Conservation (phyloP, 2,329 filamentous ascomycete genomes). For the Neopestalotiopsis rosae region DNA sequence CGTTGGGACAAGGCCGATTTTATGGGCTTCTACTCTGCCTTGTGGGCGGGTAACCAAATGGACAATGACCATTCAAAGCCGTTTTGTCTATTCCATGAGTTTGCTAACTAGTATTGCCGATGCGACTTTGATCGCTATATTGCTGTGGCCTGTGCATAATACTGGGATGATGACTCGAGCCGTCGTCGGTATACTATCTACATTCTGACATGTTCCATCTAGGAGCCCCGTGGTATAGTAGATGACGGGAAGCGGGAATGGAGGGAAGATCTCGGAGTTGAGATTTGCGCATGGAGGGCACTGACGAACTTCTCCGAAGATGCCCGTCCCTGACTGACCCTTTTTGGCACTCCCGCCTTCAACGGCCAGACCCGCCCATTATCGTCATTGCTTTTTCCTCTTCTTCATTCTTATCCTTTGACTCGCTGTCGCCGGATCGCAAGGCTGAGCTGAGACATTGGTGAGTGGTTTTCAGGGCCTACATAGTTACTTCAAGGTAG, state of each 20-base stretch:
- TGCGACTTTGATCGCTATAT: too few relatives aligned
- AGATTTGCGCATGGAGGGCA: not conserved
- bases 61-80: too few relatives aligned
- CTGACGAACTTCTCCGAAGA: constrained; percentile 5
- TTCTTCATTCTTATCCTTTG: not conserved
- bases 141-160: not conserved
- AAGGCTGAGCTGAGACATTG: not conserved
- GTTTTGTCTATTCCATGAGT: not conserved
- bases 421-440: not conserved
- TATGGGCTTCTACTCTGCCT: constrained; percentile 5
- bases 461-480: not conserved
- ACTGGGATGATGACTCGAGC: not conserved
- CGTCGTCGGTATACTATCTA: not conserved
- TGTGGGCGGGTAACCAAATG: constrained; percentile 1
- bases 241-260: not conserved
- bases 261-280: constrained; percentile 7
- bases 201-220: not conserved
- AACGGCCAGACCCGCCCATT: constrained; percentile 6
- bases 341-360: not conserved
- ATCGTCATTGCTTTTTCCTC: constrained; percentile 7
- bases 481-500: too few relatives aligned
- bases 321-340: not conserved
- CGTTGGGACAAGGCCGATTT: not conserved
- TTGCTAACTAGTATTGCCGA: not conserved
- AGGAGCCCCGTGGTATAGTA: not conserved